Conservation (phyloP, 2,329 filamentous ascomycete genomes). For the Talaromyces pinophilus region DNA sequence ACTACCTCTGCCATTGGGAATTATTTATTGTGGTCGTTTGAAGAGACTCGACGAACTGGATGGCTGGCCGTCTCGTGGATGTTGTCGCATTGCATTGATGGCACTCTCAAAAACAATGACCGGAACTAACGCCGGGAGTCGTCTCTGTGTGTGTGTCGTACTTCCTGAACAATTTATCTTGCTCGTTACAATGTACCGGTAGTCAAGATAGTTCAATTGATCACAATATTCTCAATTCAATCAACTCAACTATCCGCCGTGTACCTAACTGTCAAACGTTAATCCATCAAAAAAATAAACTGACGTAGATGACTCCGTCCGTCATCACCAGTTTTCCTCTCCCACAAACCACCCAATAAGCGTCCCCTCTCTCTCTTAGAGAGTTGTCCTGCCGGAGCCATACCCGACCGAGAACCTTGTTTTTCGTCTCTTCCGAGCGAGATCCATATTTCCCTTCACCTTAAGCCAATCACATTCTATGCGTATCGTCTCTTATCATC, state of each 20-base stretch:
- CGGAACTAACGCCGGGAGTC: neutral
- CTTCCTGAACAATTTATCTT: neutral
- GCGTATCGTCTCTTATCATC: neutral
- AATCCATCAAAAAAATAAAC: neutral
- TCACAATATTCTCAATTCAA: neutral
- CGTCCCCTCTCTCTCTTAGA: neutral
- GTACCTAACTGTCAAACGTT: neutral
- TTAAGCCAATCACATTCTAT: neutral
- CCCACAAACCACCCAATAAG: neutral
- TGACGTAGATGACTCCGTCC: neutral
- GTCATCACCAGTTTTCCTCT: neutral
- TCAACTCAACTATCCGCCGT: neutral
- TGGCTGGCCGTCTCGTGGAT: neutral
- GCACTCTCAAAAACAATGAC: neutral
- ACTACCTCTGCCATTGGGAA: constrained; percentile 14
- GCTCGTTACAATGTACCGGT: neutral
- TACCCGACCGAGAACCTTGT: neutral
- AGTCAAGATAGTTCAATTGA: neutral
- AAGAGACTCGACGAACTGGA: neutral
- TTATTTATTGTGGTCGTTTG: neutral
- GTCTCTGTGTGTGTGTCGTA: neutral
- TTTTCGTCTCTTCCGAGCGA: neutral
- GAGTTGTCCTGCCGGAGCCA: neutral
- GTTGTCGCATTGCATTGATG: neutral
- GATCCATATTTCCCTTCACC: neutral